Percentiles rank a stretch among this genome's conserved stretches.
Conservation (phyloP, 75 land plant genomes). For the Selaginella moellendorffii region DNA sequence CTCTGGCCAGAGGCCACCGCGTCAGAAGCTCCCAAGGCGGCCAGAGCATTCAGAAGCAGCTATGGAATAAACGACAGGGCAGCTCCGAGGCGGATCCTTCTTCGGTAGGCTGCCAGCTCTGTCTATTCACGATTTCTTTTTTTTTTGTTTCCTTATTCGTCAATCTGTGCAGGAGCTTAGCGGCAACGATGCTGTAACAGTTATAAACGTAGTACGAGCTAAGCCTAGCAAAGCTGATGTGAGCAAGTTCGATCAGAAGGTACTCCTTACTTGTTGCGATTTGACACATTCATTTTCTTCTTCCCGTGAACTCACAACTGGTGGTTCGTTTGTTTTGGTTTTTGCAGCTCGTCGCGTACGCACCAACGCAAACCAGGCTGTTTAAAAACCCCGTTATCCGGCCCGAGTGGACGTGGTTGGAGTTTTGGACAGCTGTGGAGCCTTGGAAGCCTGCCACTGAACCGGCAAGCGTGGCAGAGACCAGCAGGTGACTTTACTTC, state of each 20-base stretch:
- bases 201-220: not conserved
- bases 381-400: not conserved
- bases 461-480: not conserved
- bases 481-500: too few relatives aligned
- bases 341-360: not conserved
- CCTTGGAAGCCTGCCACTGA: not conserved
- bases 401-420: not conserved
- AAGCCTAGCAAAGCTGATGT: not conserved
- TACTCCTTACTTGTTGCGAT: too few relatives aligned
- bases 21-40: slow-evolving; percentile 23
- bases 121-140: not conserved
- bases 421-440: not conserved
- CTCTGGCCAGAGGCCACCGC: slow-evolving; percentile 34
- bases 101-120: too few relatives aligned
- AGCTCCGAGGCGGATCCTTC: too few relatives aligned
- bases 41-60: not conserved
- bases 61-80: not conserved
- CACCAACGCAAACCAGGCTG: not conserved
- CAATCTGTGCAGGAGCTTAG: not conserved
- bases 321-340: not conserved
- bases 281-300: too few relatives aligned
- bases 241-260: not conserved
- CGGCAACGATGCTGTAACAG: not conserved
- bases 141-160: not conserved
- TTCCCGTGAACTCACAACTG: not conserved